These are phyloP conservation scores for Dioszegia aurantiaca DNA, from an alignment of 768 basidiomycete genomes.

Conservation along the genomic window DNA sequence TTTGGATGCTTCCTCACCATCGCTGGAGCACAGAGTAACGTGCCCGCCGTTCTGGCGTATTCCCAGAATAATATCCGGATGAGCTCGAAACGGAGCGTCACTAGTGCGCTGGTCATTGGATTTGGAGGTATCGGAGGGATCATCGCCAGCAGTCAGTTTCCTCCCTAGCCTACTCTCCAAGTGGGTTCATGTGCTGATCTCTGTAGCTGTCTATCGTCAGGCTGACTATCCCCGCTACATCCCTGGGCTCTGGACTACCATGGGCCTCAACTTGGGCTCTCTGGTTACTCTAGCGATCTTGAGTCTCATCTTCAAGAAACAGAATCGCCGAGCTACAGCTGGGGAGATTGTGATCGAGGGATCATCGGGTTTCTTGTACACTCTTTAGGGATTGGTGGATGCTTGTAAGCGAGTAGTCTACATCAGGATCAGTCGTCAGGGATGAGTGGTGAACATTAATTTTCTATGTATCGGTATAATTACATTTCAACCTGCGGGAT, in stretches of 20 bases:
- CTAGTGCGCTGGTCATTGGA: constrained; percentile 31
- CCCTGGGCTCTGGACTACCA: constrained; percentile 20
- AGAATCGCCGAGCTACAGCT: constrained; percentile 2
- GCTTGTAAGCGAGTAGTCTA: background rate
- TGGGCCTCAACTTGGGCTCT: constrained; percentile 15
- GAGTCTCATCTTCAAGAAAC: constrained; percentile 13
- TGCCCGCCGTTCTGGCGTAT: constrained; percentile 33
- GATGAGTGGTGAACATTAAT: background rate
- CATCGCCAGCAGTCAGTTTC: constrained; percentile 20
- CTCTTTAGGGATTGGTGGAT: constrained; percentile 3
- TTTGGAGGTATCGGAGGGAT: constrained; percentile 41
- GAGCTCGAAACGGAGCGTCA: constrained; percentile 24
- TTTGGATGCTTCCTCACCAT: constrained; percentile 34
- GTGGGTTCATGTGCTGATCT: background rate
- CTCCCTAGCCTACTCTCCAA: background rate
- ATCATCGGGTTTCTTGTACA: constrained; percentile 13
- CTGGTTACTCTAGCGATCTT: constrained; percentile 9
- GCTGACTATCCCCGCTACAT: constrained; percentile 27
- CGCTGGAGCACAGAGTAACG: constrained; percentile 4
- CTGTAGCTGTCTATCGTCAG: constrained; percentile 24
- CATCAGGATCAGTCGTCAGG: background rate
- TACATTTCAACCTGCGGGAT: too few species aligned
- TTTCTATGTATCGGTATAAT: background rate
- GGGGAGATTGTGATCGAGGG: constrained; percentile 15
- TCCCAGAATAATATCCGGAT: constrained; percentile 32